Conservation (phyloP, 305 asterid genomes). For the Lippia alba region DNA sequence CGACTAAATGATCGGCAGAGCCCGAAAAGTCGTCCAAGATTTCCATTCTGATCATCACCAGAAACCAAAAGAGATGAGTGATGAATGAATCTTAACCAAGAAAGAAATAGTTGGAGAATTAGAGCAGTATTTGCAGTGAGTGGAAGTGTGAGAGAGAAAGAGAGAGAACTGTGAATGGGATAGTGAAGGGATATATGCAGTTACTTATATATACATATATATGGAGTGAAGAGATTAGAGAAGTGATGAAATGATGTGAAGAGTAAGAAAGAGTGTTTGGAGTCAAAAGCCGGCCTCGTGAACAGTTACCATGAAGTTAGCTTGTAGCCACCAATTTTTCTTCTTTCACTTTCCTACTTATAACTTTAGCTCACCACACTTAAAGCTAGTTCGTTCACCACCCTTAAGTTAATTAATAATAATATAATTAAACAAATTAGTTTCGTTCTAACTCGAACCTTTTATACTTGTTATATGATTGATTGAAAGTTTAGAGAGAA, state of each 20-base stretch:
- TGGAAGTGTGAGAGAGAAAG: conserved; percentile 50
- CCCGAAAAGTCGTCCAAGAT: conserved; percentile 47
- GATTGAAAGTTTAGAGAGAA: too few relatives aligned
- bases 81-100: too few relatives aligned
- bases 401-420: too few relatives aligned
- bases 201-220: conserved; percentile 10
- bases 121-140: conserved; percentile 36
- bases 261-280: conserved; percentile 35
- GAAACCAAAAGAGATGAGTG: neutral
- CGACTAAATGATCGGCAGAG: conserved; percentile 47
- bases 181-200: conserved; percentile 39
- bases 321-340: conserved; percentile 55
- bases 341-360: conserved; percentile 49
- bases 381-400: neutral
- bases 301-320: conserved; percentile 38
- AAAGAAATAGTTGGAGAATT: neutral
- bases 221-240: neutral
- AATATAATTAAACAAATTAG: too few relatives aligned
- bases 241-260: too few relatives aligned
- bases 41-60: conserved; percentile 43
- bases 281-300: conserved; percentile 46
- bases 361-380: neutral
- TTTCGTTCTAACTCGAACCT: too few relatives aligned
- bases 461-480: too few relatives aligned
- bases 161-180: conserved; percentile 47